phyloP scores from a whole-genome alignment of 1,284 basidiomycete species.

The Calocybe gambosa region DNA sequence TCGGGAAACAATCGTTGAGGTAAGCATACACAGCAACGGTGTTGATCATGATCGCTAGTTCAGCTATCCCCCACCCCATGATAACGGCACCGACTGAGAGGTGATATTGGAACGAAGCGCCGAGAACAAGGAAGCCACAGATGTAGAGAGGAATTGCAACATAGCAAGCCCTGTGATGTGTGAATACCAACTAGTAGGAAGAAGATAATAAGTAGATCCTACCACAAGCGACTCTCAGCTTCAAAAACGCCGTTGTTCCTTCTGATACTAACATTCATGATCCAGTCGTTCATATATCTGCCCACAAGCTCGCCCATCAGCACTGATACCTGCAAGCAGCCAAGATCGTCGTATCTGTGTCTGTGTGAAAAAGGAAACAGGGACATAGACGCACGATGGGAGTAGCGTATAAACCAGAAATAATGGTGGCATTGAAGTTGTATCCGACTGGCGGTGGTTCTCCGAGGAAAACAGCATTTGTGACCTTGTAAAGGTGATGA shows the following conservation, averaged over 20 bases:
- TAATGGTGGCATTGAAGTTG: slow-evolving; percentile 44
- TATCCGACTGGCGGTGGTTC: slow-evolving; percentile 54
- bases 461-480: slow-evolving; percentile 65
- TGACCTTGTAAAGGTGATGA: slow-evolving; percentile 38
- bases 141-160: slow-evolving; percentile 58
- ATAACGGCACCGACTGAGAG: slow-evolving; percentile 49
- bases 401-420: slow-evolving; percentile 56
- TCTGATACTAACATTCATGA: slow-evolving; percentile 49
- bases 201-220: not conserved
- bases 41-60: slow-evolving; percentile 56
- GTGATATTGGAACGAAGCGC: slow-evolving; percentile 52
- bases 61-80: slow-evolving; percentile 66
- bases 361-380: not conserved
- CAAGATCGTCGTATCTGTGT: no score
- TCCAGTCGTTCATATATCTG: slow-evolving; percentile 62
- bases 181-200: not conserved
- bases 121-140: slow-evolving; percentile 58
- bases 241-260: slow-evolving; percentile 66
- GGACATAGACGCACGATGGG: slow-evolving; percentile 46
- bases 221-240: slow-evolving; percentile 68
- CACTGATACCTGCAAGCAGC: slow-evolving; percentile 13
- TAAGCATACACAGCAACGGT: slow-evolving; percentile 61
- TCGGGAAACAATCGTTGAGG: slow-evolving; percentile 46
- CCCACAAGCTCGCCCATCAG: slow-evolving; percentile 64
- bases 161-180: slow-evolving; percentile 50